A percentile compares a stretch with the other conserved stretches of the same genome.
Conservation (phyloP, 208 protist genomes). For the Vickermania ingenoplastis region DNA sequence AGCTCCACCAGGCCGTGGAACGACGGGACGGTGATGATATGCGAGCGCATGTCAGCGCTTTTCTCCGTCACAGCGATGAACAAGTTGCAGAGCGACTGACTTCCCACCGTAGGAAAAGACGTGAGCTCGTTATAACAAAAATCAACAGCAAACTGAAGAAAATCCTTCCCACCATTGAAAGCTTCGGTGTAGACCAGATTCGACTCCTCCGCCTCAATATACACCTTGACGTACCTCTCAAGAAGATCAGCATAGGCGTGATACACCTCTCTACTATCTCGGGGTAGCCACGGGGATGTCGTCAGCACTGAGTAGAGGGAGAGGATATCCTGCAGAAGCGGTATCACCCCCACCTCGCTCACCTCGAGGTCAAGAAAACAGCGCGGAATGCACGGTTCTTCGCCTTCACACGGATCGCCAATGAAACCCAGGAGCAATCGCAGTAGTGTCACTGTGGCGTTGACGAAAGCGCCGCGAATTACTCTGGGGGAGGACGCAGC, state of each 20-base stretch:
- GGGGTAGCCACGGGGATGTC: slow-evolving; percentile 5
- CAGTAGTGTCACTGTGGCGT: no score
- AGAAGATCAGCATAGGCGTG: slow-evolving; percentile 44
- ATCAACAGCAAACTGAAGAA: slow-evolving; percentile 38
- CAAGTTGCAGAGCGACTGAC: slow-evolving; percentile 32
- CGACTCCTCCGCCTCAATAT: slow-evolving; percentile 25
- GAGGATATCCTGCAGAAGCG: slow-evolving; percentile 19
- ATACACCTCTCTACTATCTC: slow-evolving; percentile 55
- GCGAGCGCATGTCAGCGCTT: slow-evolving; percentile 14
- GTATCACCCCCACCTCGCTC: slow-evolving; percentile 9
- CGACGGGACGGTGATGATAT: slow-evolving; percentile 2
- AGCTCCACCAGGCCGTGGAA: neutral
- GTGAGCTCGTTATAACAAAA: slow-evolving; percentile 14
- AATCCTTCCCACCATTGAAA: slow-evolving; percentile 19
- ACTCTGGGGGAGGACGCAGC: no score
- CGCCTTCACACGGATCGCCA: slow-evolving; percentile 51
- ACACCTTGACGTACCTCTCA: slow-evolving; percentile 38
- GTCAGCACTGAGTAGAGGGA: neutral
- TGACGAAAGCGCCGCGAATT: no score
- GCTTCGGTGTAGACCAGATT: slow-evolving; percentile 14
- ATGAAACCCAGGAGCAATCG: slow-evolving; percentile 49
- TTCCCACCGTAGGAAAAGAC: slow-evolving; percentile 50
- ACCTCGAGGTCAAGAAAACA: slow-evolving; percentile 36
- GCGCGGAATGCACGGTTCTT: slow-evolving; percentile 56
- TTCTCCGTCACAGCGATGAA: slow-evolving; percentile 45